These are phyloP conservation scores for Solanum hybrid DNA, from an alignment of 305 asterid genomes.

Conservation along the genomic window DNA sequence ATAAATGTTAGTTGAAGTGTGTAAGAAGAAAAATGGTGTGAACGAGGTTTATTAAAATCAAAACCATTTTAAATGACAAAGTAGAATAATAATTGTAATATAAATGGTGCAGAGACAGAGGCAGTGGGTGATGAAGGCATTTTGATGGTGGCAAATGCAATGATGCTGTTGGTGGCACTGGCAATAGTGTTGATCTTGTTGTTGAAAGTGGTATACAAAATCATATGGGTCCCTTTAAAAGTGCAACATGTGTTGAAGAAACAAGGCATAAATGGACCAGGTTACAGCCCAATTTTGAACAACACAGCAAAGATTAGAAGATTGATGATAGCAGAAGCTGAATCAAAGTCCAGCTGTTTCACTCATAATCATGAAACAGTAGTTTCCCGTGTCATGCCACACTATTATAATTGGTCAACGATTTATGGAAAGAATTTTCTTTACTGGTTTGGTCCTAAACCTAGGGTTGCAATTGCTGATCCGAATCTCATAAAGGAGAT, in stretches of 20 bases:
- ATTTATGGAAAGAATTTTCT: constrained; percentile 45
- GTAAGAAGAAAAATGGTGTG: not conserved
- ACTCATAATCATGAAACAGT: constrained; percentile 23
- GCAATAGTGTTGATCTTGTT: not conserved
- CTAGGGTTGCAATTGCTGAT: constrained; percentile 52
- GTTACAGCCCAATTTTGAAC: constrained; percentile 50
- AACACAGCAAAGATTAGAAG: constrained; percentile 53
- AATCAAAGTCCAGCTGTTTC: constrained; percentile 29
- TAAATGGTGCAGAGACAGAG: not conserved
- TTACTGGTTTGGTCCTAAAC: constrained; percentile 8
- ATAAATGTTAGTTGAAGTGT: not conserved
- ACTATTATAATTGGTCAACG: constrained; percentile 49
- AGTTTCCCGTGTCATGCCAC: constrained; percentile 45
- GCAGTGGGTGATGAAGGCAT: not conserved
- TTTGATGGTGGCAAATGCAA: not conserved
- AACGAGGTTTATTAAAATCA: not conserved
- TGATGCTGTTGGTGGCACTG: not conserved
- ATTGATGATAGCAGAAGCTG: constrained; percentile 41
- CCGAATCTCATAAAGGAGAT: constrained; percentile 45
- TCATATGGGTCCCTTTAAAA: not conserved
- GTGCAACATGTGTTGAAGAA: constrained; percentile 36
- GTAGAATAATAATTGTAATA: not conserved
- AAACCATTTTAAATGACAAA: not conserved
- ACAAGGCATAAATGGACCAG: constrained; percentile 54
- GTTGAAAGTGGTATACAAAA: not conserved